Conservation (phyloP, 208 protist genomes). For the Leishmania turanica region DNA sequence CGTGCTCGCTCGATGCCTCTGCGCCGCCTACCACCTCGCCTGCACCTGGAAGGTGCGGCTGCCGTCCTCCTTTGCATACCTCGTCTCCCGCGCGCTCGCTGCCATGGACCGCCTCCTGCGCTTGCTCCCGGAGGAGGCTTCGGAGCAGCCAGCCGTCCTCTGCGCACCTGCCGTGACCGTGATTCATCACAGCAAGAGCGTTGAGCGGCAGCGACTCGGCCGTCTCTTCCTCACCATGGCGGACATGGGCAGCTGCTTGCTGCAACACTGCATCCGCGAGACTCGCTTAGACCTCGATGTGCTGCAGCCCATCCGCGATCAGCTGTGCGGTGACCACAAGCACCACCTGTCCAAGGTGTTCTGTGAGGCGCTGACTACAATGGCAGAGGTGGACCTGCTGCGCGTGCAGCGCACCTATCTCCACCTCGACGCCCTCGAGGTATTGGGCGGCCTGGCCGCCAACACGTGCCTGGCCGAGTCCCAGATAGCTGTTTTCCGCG, state of each 20-base stretch:
- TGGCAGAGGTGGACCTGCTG: slow-evolving; percentile 29
- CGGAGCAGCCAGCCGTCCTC: slow-evolving; percentile 21
- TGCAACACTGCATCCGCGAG: slow-evolving; percentile 34
- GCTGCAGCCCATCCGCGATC: slow-evolving; percentile 60
- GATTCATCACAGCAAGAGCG: slow-evolving; percentile 17
- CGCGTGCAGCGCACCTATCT: slow-evolving; percentile 46
- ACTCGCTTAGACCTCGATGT: slow-evolving; percentile 42
- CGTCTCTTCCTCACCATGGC: slow-evolving; percentile 32
- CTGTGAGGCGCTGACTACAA: slow-evolving; percentile 51
- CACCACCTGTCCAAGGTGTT: slow-evolving; percentile 47
- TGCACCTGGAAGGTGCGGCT: slow-evolving; percentile 47
- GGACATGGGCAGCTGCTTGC: slow-evolving; percentile 27
- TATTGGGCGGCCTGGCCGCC: slow-evolving; percentile 47
- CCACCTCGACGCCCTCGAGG: slow-evolving; percentile 72
- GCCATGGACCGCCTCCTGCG: slow-evolving; percentile 28
- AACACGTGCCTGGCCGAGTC: slow-evolving; percentile 49
- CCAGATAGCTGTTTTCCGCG: slow-evolving; percentile 52
- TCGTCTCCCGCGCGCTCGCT: slow-evolving; percentile 44
- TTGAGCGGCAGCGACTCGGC: slow-evolving; percentile 38
- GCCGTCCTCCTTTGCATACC: slow-evolving; percentile 39
- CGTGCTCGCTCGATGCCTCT: slow-evolving; percentile 61
- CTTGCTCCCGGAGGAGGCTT: slow-evolving; percentile 22
- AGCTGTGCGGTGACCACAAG: slow-evolving; percentile 47
- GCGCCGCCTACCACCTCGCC: slow-evolving; percentile 49
- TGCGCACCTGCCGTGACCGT: slow-evolving; percentile 27